Conservation (phyloP, 306 rosid species). For the Dryas drummondii region DNA sequence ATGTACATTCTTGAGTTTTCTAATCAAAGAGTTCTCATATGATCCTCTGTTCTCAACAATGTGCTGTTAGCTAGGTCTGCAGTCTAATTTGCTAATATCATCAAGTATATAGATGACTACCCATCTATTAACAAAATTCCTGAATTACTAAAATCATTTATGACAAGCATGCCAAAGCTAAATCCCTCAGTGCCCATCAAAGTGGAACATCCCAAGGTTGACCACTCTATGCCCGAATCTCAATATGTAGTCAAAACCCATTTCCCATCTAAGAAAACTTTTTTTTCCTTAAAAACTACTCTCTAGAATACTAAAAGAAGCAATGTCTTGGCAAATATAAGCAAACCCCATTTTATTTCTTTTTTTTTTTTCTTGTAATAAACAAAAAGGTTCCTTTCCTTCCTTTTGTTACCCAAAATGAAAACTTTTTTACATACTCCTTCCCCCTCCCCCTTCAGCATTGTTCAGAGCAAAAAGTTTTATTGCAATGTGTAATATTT, state of each 20-base stretch:
- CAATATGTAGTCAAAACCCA: neutral
- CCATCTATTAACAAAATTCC: neutral
- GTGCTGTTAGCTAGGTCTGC: neutral
- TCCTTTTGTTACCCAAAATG: neutral
- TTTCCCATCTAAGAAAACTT: neutral
- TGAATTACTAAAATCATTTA: neutral
- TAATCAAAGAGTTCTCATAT: neutral
- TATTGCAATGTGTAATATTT: neutral
- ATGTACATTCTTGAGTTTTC: neutral
- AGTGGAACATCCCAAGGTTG: neutral
- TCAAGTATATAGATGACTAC: neutral
- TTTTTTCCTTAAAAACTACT: neutral
- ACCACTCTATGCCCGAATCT: constrained; percentile 5
- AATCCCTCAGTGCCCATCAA: neutral
- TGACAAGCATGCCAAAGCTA: neutral
- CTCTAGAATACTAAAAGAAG: constrained; percentile 1
- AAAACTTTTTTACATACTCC: neutral
- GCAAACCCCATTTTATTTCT: constrained; percentile 5
- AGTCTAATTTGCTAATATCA: neutral
- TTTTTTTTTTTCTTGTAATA: neutral
- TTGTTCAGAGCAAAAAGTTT: neutral
- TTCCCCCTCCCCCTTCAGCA: too few species aligned
- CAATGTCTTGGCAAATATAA: neutral
- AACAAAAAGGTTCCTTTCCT: neutral
- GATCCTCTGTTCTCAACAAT: neutral